phyloP scores from a whole-genome alignment of 2,329 filamentous ascomycete genomes.

The Elsinoe fawcettii region DNA sequence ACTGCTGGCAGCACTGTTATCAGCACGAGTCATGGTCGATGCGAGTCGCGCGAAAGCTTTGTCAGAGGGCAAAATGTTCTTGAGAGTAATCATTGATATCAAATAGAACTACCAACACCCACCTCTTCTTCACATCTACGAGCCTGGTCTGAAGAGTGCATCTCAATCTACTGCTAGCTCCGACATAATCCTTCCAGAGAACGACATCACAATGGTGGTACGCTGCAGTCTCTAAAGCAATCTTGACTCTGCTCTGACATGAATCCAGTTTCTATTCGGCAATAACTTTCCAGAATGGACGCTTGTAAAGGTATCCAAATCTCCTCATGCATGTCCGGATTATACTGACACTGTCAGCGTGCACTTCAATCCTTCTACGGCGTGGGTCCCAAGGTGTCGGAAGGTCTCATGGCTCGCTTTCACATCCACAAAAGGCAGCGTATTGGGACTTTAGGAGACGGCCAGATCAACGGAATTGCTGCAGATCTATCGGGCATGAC shows the following conservation, averaged over 20 bases:
- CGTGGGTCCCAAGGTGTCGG: conserved; percentile 62
- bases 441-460: conserved; percentile 64
- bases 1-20: no score
- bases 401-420: conserved; percentile 76
- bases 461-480: conserved; percentile 73
- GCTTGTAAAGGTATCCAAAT: conserved; percentile 49
- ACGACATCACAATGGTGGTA: conserved; percentile 17
- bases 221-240: neutral
- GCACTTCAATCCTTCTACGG: conserved; percentile 80
- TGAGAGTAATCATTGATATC: no score
- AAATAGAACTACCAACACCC: no score
- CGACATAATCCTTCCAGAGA: no score
- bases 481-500: conserved; percentile 85
- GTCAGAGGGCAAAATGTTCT: neutral
- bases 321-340: conserved; percentile 41
- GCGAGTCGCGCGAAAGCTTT: neutral
- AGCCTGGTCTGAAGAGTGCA: no score
- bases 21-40: neutral
- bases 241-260: neutral
- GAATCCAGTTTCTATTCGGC: conserved; percentile 61
- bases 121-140: no score
- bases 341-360: conserved; percentile 25
- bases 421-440: conserved; percentile 78
- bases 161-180: no score
- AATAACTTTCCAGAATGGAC: conserved; percentile 76